Evolutionary conservation across 2,329 filamentous ascomycete genomes (phyloP).

Genomic region (Aspergillus vadensis): DNA sequence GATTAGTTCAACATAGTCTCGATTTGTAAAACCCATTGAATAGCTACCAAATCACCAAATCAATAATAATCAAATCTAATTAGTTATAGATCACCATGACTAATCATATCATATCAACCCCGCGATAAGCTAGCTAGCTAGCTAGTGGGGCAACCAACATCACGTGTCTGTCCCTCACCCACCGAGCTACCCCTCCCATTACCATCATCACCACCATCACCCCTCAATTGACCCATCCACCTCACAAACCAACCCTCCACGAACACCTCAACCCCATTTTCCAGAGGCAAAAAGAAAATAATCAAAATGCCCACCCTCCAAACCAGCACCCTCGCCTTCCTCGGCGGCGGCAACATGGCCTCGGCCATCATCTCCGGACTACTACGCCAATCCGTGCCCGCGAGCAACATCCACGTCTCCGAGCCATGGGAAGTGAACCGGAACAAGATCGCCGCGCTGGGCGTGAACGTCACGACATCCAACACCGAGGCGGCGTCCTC

Average conservation of each 20-base stretch:
- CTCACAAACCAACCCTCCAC: neutral
- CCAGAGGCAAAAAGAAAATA: neutral
- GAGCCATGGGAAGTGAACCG: constrained; percentile 42
- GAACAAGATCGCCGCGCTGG: constrained; percentile 34
- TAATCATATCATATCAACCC: too few relatives aligned
- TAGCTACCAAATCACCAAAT: too few relatives aligned
- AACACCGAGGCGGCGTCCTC: constrained; percentile 31
- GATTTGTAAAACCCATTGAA: too few relatives aligned
- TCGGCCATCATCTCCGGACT: constrained; percentile 40
- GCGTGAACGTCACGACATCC: constrained; percentile 34
- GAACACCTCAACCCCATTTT: neutral
- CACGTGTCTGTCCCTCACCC: too few relatives aligned
- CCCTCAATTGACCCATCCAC: neutral
- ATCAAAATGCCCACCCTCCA: constrained; percentile 29
- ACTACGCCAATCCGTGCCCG: constrained; percentile 30
- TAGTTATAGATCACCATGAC: too few relatives aligned
- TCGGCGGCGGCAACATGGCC: constrained; percentile 42
- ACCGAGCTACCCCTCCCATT: too few relatives aligned
- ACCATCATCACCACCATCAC: neutral
- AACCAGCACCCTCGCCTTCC: constrained; percentile 39
- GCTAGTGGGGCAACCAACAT: too few relatives aligned
- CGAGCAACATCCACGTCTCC: constrained; percentile 36
- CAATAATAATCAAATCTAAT: too few relatives aligned
- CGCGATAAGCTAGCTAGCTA: too few relatives aligned
- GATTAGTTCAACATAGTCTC: too few relatives aligned